These are phyloP conservation scores for Lyophyllum semitale DNA, from an alignment of 768 basidiomycete genomes.

Conservation along the genomic window DNA sequence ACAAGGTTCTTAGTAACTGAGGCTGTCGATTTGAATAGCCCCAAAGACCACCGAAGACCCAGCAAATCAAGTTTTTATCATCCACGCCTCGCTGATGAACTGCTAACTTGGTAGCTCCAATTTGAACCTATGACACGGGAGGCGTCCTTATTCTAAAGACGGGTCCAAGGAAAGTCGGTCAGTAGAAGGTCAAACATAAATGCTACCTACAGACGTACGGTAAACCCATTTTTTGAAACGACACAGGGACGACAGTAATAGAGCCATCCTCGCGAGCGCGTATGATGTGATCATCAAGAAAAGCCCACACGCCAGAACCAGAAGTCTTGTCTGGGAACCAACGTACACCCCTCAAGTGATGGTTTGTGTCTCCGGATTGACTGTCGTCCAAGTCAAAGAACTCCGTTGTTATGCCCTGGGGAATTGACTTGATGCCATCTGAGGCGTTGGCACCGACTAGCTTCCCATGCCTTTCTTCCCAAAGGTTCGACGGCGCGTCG, in stretches of 20 bases:
- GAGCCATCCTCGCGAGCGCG: slow-evolving; percentile 1
- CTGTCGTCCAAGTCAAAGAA: neutral
- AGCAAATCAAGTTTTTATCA: too few relatives aligned
- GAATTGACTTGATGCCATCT: neutral
- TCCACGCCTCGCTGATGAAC: too few relatives aligned
- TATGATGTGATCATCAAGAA: neutral
- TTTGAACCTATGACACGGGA: too few relatives aligned
- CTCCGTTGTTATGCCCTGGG: too few relatives aligned
- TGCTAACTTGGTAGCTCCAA: too few relatives aligned
- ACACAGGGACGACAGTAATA: neutral
- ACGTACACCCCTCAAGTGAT: neutral
- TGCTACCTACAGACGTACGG: neutral
- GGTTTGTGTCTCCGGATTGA: neutral
- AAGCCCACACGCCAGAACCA: slow-evolving; percentile 1
- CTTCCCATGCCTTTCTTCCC: slow-evolving; percentile 1
- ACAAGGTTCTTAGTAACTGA: too few relatives aligned
- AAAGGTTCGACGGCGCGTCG: neutral
- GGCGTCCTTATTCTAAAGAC: too few relatives aligned
- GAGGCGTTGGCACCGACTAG: neutral
- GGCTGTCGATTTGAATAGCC: too few relatives aligned
- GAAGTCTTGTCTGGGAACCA: neutral
- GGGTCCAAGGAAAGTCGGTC: too few relatives aligned
- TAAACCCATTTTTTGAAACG: neutral
- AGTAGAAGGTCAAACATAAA: too few relatives aligned
- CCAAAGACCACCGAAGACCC: too few relatives aligned